These are phyloP conservation scores for Parietaria judaica DNA, from an alignment of 306 rosid genomes.

Conservation along the genomic window DNA sequence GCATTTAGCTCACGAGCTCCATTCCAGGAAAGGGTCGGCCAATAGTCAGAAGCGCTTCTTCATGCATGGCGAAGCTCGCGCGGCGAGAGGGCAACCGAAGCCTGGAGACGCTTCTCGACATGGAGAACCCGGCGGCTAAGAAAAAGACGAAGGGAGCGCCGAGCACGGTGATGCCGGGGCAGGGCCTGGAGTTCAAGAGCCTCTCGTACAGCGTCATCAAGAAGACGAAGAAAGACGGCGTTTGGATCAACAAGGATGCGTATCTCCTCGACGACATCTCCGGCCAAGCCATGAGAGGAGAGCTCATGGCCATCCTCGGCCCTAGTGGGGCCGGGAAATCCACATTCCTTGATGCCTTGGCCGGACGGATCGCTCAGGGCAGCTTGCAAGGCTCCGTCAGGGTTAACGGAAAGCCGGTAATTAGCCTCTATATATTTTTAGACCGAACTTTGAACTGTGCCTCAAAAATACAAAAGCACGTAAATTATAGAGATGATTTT, in stretches of 20 bases:
- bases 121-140: slow-evolving; percentile 19
- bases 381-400: slow-evolving; percentile 77
- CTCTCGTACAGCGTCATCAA: slow-evolving; percentile 55
- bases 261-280: slow-evolving; percentile 75
- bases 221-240: slow-evolving; percentile 69
- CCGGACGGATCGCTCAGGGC: slow-evolving; percentile 73
- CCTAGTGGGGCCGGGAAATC: slow-evolving; percentile 99
- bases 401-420: slow-evolving; percentile 56
- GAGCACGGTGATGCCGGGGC: slow-evolving; percentile 37
- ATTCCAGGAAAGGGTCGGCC: no score
- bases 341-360: slow-evolving; percentile 89
- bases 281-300: slow-evolving; percentile 67
- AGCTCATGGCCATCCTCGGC: slow-evolving; percentile 83
- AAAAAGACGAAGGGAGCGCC: slow-evolving; percentile 15
- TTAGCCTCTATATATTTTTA: background rate
- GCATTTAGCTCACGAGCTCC: no score
- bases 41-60: slow-evolving; percentile 8
- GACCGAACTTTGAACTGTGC: no score
- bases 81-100: slow-evolving; percentile 28
- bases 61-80: slow-evolving; percentile 34
- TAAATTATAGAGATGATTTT: background rate
- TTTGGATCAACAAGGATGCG: slow-evolving; percentile 55
- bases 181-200: slow-evolving; percentile 61
- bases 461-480: background rate
- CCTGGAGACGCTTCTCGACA: slow-evolving; percentile 53